A percentile compares a stretch with the other conserved stretches of the same genome.
Evolutionary conservation across 129 eudicot genomes (phyloP).

Genomic region (Chrysanthemum seticuspe): DNA sequence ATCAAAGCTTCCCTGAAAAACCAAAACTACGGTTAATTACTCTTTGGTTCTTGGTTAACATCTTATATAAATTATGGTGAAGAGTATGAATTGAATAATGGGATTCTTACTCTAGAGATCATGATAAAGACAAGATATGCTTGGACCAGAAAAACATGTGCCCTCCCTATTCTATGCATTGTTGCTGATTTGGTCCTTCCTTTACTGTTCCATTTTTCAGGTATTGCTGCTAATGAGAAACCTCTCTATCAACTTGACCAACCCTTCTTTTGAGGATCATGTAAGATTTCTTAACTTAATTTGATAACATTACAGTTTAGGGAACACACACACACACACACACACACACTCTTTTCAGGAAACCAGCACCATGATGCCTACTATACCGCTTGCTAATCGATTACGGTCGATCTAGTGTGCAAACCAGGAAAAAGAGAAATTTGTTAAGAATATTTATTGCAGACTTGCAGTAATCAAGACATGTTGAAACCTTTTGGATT

Average conservation of each 20-base stretch:
- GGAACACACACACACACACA: background rate
- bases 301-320: background rate
- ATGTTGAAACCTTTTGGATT: no score
- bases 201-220: slow-evolving; percentile 34
- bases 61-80: no score
- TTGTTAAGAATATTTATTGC: background rate
- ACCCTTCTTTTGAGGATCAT: slow-evolving; percentile 86
- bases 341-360: background rate
- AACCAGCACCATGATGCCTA: background rate
- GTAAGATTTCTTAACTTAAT: slow-evolving; percentile 42
- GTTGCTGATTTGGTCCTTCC: slow-evolving; percentile 5
- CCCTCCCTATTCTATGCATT: background rate
- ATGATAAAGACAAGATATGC: no score
- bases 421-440: background rate
- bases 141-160: no score
- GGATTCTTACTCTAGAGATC: no score
- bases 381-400: background rate
- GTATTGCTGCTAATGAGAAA: slow-evolving; percentile 78
- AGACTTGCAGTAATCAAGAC: background rate
- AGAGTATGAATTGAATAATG: no score
- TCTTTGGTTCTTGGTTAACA: background rate
- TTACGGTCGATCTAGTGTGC: background rate
- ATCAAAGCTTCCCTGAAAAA: slow-evolving; percentile 76
- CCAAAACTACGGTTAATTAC: background rate
- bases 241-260: slow-evolving; percentile 77